Evolutionary conservation across 2,329 filamentous ascomycete species (phyloP).

Genomic region (Clonostachys rhizophaga): DNA sequence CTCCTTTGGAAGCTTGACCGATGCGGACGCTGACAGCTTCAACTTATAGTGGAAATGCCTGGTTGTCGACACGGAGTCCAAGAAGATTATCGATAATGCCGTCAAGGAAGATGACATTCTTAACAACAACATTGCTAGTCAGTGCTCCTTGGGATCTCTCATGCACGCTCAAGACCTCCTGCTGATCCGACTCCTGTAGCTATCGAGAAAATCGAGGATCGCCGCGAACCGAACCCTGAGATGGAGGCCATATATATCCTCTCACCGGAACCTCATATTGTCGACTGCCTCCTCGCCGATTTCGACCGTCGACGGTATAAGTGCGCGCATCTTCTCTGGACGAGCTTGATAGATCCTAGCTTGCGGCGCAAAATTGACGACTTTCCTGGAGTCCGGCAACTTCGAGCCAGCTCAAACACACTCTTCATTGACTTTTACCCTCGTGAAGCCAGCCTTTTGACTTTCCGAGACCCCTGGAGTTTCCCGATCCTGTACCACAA

Average conservation of each 20-base stretch:
- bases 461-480: constrained; percentile 92
- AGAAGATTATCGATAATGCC: constrained; percentile 84
- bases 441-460: constrained; percentile 84
- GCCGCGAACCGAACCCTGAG: constrained; percentile 73
- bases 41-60: constrained; percentile 88
- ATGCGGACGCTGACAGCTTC: background rate
- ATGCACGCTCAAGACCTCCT: background rate
- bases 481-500: constrained; percentile 92
- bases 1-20: background rate
- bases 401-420: constrained; percentile 76
- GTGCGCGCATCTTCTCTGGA: constrained; percentile 81
- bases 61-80: constrained; percentile 78
- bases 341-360: constrained; percentile 63
- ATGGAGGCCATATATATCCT: constrained; percentile 96
- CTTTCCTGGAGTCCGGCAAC: constrained; percentile 62
- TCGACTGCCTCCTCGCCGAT: constrained; percentile 92
- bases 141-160: background rate
- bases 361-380: constrained; percentile 72
- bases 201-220: constrained; percentile 90
- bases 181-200: constrained; percentile 46
- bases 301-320: constrained; percentile 81
- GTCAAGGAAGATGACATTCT: constrained; percentile 95
- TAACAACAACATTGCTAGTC: constrained; percentile 93
- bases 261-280: constrained; percentile 78
- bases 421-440: constrained; percentile 87